Evolutionary conservation across 1,284 basidiomycete genomes (phyloP).

Genomic region (Fomitopsis schrenkii): DNA sequence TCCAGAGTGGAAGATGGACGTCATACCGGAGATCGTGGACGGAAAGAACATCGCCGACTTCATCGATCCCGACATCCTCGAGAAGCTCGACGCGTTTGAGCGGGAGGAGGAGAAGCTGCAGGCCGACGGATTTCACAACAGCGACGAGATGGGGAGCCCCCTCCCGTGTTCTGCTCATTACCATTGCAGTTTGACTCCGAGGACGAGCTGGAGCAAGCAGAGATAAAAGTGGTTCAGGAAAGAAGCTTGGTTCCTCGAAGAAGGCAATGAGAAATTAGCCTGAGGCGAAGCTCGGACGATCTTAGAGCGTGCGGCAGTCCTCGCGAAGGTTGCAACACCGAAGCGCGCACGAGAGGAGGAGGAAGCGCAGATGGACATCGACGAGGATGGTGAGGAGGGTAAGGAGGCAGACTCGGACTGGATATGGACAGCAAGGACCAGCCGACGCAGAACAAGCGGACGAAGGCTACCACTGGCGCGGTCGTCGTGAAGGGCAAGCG

Average conservation of each 20-base stretch:
- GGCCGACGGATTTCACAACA: slow-evolving; percentile 93
- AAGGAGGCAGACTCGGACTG: slow-evolving; percentile 47
- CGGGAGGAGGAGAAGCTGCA: slow-evolving; percentile 93
- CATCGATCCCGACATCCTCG: slow-evolving; percentile 97
- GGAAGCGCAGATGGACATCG: slow-evolving; percentile 42
- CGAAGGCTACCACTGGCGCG: slow-evolving; percentile 60
- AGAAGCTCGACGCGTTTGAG: slow-evolving; percentile 96
- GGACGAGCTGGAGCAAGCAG: slow-evolving; percentile 81
- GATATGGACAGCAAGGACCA: slow-evolving; percentile 55
- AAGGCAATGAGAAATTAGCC: slow-evolving; percentile 87
- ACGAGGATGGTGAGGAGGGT: slow-evolving; percentile 39
- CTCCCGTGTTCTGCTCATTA: neutral
- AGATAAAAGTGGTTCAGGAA: slow-evolving; percentile 62
- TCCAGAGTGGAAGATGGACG: slow-evolving; percentile 94
- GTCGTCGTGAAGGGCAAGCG: slow-evolving; percentile 47
- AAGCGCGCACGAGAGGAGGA: slow-evolving; percentile 59
- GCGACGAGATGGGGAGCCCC: slow-evolving; percentile 73
- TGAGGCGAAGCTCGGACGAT: slow-evolving; percentile 84
- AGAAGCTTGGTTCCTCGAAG: slow-evolving; percentile 80
- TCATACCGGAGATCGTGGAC: slow-evolving; percentile 94
- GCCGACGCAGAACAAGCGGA: slow-evolving; percentile 49
- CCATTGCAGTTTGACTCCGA: slow-evolving; percentile 79
- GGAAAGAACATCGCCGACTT: slow-evolving; percentile 99
- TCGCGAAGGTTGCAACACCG: slow-evolving; percentile 83
- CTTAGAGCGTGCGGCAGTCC: slow-evolving; percentile 75